Percentiles rank a stretch among this genome's conserved stretches.
Conservation (phyloP, 2,329 filamentous ascomycete genomes). For the Paecilomyces formosus region DNA sequence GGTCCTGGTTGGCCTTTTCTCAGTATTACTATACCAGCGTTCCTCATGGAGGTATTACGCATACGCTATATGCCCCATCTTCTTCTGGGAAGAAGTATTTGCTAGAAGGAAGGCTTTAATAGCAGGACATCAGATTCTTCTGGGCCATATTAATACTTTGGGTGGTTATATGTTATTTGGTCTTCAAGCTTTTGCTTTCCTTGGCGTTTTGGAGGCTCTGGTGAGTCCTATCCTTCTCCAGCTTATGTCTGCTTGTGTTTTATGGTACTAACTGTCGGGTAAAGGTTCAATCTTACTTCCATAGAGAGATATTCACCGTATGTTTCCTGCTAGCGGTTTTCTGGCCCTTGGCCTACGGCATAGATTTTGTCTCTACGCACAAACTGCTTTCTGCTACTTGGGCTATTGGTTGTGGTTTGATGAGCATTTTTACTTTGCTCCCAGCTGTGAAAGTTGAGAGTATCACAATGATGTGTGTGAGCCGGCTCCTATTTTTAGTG, state of each 20-base stretch:
- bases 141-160: constrained; percentile 59
- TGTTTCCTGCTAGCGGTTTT: constrained; percentile 68
- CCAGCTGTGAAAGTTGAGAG: constrained; percentile 81
- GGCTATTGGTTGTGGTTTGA: constrained; percentile 67
- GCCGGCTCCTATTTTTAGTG: not conserved
- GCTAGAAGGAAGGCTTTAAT: constrained; percentile 63
- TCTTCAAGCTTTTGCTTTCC: constrained; percentile 58
- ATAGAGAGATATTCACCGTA: constrained; percentile 76
- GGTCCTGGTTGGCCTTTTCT: constrained; percentile 65
- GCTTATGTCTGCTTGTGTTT: constrained; percentile 1
- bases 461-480: constrained; percentile 59
- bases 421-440: constrained; percentile 87
- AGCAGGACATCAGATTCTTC: constrained; percentile 60
- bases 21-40: constrained; percentile 69
- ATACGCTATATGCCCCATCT: constrained; percentile 84
- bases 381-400: constrained; percentile 59
- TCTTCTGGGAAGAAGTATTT: constrained; percentile 96
- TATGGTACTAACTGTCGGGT: constrained; percentile 1
- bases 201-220: constrained; percentile 71
- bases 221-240: constrained; percentile 38
- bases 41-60: constrained; percentile 81
- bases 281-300: constrained; percentile 84
- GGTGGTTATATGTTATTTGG: constrained; percentile 52
- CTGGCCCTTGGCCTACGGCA: constrained; percentile 72
- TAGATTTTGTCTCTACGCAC: constrained; percentile 63